Evolutionary conservation across 331 rosid genomes (phyloP).

Genomic region (Ulmus americana): DNA sequence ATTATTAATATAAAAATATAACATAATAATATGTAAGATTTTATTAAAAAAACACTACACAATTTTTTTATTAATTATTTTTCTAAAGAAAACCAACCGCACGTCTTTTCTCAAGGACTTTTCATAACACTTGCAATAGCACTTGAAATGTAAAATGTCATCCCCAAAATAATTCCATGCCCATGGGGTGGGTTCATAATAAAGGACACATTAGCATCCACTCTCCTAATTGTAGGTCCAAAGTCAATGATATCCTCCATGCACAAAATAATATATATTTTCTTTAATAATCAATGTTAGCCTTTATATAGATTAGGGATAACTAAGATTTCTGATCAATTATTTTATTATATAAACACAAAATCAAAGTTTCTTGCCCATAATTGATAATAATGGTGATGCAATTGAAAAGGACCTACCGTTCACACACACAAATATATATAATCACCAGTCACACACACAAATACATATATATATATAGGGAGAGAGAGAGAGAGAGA

Average conservation of each 20-base stretch:
- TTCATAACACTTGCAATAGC: no score
- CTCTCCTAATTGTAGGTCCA: neutral
- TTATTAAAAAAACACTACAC: no score
- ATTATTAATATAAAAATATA: no score
- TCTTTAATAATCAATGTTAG: neutral
- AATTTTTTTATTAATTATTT: no score
- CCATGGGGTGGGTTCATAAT: neutral
- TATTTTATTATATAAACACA: neutral
- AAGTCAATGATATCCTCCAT: slow-evolving; percentile 3
- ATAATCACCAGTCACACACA: neutral
- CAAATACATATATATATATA: neutral
- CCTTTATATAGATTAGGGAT: neutral
- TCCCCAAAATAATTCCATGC: no score
- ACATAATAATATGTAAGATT: no score
- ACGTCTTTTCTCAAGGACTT: no score
- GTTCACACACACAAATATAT: neutral
- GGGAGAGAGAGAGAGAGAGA: neutral
- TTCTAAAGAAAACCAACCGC: no score
- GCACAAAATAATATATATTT: neutral
- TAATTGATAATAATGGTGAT: neutral
- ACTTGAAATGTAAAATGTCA: no score
- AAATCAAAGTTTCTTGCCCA: neutral
- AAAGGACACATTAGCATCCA: neutral
- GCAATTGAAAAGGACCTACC: neutral
- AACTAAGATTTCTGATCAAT: neutral